These are phyloP conservation scores for Trifolium pratense DNA, from an alignment of 306 rosid species.

Conservation along the genomic window DNA sequence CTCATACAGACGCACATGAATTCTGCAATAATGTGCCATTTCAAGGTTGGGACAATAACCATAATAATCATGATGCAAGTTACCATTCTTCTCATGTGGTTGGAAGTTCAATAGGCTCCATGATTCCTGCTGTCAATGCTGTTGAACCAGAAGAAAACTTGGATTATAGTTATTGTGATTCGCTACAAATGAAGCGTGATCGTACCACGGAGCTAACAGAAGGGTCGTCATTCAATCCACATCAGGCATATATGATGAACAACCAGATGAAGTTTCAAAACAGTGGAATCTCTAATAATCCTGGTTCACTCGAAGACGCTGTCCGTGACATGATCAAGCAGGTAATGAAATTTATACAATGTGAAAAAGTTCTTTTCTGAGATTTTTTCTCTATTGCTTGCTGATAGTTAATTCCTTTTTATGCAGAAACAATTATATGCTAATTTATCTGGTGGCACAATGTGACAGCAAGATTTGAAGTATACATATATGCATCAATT, in stretches of 20 bases:
- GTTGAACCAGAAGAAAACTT: constrained; percentile 50
- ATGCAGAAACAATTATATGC: constrained; percentile 63
- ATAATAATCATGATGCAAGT: constrained; percentile 51
- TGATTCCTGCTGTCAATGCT: constrained; percentile 52
- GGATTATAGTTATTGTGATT: constrained; percentile 45
- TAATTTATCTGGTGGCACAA: constrained; percentile 47
- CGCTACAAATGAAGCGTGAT: constrained; percentile 48
- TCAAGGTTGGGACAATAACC: constrained; percentile 63
- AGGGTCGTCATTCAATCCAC: constrained; percentile 48
- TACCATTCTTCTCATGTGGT: constrained; percentile 41
- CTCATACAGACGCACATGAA: not conserved
- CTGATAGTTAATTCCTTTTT: constrained; percentile 2
- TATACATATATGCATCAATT: not conserved
- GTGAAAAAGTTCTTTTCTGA: not conserved
- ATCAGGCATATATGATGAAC: constrained; percentile 53
- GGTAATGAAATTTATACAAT: constrained; percentile 58
- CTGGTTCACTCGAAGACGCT: constrained; percentile 76
- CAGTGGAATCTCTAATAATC: constrained; percentile 41
- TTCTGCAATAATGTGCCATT: constrained; percentile 33
- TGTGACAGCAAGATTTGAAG: constrained; percentile 37
- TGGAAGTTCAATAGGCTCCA: constrained; percentile 49
- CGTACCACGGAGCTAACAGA: constrained; percentile 43
- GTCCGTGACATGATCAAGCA: constrained; percentile 63
- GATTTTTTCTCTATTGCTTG: not conserved
- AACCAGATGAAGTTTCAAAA: constrained; percentile 55